Evolutionary conservation across 805 yeast genomes (phyloP), one percentile per base, ranked within the genome.

Genomic region (Wickerhamiella lipophila): DNA sequence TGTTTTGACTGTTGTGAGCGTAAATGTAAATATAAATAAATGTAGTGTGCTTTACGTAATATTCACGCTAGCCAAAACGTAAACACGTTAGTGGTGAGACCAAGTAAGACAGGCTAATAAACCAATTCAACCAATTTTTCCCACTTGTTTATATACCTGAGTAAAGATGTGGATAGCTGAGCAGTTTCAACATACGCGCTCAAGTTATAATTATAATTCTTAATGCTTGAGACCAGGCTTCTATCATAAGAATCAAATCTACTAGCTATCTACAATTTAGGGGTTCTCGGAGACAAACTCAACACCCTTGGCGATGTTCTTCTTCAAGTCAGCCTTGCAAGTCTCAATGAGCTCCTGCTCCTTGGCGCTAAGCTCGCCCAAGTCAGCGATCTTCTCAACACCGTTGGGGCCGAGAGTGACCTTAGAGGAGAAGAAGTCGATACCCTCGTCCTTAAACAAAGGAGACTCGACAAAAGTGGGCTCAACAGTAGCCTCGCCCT

Each of bases 351-450:
- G 77, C 69, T 79, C 84, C 72, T 83, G 83, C 78, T 88, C 96
- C 69, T 79, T 81, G 58, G 69, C 69, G 53, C 85, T 72, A 62
- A 87, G 68, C 58, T 71, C 67, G 64, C 96, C 96, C 63, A 87
- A 74, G 52, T 74, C 72, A 74, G 84, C 95, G 65, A 87, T 72
- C 68, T 78, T 74, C 68, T 78, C 76, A 58, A 83, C 84, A 80
- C 96, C 96, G 56, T 82, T 77, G 64, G 81, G 82, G 59, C 97
- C 97, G 64, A 89, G 79, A 60, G 95, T 83, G 58, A 92, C 94
- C 71, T 79, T 81, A 58, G 96, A 82, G 49, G 97, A 87, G 76
- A 92, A 92, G 83, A 88, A 92, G 55, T 86, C 89, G 62, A 92
- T 83, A 65, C 97, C 97, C 74, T 88, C 95, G 50, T 66, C 63